Evolutionary conservation across 2,329 filamentous ascomycete species (phyloP).

Genomic region (Raffaelea albimanens): DNA sequence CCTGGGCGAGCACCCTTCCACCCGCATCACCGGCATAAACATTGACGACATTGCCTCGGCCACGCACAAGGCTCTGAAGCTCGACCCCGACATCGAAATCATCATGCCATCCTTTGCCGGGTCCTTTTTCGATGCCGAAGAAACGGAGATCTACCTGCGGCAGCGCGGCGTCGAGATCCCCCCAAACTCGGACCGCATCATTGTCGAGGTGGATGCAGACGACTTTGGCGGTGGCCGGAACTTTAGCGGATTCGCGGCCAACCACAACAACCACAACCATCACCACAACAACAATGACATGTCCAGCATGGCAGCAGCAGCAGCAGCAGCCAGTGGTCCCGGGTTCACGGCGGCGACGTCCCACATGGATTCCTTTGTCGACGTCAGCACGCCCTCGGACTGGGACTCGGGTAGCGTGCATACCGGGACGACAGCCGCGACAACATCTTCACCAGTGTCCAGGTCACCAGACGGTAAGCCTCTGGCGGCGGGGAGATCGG

Average conservation of each 20-base stretch:
- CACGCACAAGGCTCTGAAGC: slow-evolving; percentile 28
- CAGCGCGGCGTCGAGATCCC: slow-evolving; percentile 55
- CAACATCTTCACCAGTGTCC: no score
- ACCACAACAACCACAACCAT: neutral
- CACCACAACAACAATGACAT: neutral
- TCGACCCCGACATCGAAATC: slow-evolving; percentile 40
- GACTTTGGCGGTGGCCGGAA: slow-evolving; percentile 25
- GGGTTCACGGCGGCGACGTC: no score
- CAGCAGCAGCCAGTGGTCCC: neutral
- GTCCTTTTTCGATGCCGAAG: slow-evolving; percentile 67
- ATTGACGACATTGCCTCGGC: slow-evolving; percentile 10
- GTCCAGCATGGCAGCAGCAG: neutral
- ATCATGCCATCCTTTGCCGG: slow-evolving; percentile 56
- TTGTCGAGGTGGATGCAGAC: slow-evolving; percentile 42
- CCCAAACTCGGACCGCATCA: slow-evolving; percentile 48
- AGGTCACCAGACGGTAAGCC: no score
- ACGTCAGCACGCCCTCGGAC: no score
- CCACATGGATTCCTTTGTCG: no score
- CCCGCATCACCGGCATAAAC: slow-evolving; percentile 14
- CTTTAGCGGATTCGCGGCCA: no score
- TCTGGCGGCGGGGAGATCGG: neutral
- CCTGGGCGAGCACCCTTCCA: no score
- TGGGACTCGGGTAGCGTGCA: no score
- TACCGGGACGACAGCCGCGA: no score
- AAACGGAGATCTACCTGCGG: slow-evolving; percentile 65